Base-by-base conservation (phyloP, 2,329 filamentous ascomycete species). In the Tolypocladium inflatum region DNA sequence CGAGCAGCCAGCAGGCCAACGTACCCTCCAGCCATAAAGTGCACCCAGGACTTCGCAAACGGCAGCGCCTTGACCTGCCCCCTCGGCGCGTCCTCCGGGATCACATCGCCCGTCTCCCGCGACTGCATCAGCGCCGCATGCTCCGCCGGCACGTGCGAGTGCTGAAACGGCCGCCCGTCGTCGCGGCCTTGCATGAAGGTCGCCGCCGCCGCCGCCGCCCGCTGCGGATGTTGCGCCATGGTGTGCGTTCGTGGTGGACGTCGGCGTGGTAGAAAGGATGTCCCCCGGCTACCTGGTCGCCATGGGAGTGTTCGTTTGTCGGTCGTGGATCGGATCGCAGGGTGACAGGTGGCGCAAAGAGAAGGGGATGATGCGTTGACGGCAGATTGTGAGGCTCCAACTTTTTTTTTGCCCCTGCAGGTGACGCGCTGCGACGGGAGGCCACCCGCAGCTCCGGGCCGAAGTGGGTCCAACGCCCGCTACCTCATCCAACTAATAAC, bases 21-120 rank as follows among this genome's bases (percentile, higher is more conserved):
- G 67, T 82, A 95, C 91, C 86, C 92, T 80, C 92, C 92, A 57
- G 92, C 92, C 59, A 96, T 82, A 68, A 97, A 87, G 78, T 96
- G 91, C 61, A 91, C 89, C 89, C 91, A 96, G 72, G 91, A 91
- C 73, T 91, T 92, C 21, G 86, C 79, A 66, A 82, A 82, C 2
- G 81, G 80, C 42, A 78, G 72, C 19, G 71, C 69, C 62, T 77
- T 75, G 57, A 70, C 63, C 57, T 71, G 65, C 37, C 69, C 62
- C 55, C 65, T 60, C 21, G 70, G 67, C 21, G 64, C 62, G 57
- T 75, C 76, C 56, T 77, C 73, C 2, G 82, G 79, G 3, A 80
- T 67, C 5, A 79, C 72, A 58, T 82, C 81, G 41, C 84, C 85
- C 17, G 80, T 81, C 67, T 88, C 85, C 51, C 84, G 77, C 54